A percentile compares a stretch with the other conserved stretches of the same genome.
These are phyloP conservation scores for Fusarium albosuccineum DNA, from an alignment of 2,329 filamentous ascomycete species.

Conservation along the genomic window DNA sequence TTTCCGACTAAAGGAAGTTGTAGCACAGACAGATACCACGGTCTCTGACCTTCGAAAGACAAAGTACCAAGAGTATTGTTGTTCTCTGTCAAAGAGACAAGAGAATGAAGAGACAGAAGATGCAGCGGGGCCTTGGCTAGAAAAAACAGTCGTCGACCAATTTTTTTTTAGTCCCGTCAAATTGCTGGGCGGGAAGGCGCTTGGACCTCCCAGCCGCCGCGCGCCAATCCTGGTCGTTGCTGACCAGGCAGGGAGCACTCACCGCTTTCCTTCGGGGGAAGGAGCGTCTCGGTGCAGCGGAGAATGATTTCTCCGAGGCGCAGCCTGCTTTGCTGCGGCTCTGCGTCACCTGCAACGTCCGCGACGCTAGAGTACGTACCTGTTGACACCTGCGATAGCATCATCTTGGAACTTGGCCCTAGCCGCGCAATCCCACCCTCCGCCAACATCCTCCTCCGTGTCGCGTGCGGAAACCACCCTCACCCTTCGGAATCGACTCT, in stretches of 20 bases:
- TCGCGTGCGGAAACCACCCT: not conserved
- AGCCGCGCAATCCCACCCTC: slow-evolving; percentile 40
- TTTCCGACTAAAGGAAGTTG: not conserved
- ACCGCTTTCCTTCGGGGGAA: slow-evolving; percentile 35
- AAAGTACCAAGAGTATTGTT: not conserved
- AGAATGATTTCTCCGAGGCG: slow-evolving; percentile 27
- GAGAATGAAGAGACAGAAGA: slow-evolving; percentile 29
- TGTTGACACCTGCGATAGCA: slow-evolving; percentile 40
- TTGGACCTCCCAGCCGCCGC: slow-evolving; percentile 14
- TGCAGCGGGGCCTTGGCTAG: slow-evolving; percentile 32
- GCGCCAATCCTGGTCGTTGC: slow-evolving; percentile 32
- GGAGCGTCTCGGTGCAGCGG: not conserved
- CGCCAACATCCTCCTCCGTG: slow-evolving; percentile 22
- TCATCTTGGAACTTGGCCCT: slow-evolving; percentile 37
- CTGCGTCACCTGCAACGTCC: slow-evolving; percentile 16
- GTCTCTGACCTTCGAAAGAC: not conserved
- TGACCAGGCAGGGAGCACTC: slow-evolving; percentile 26
- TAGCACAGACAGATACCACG: not conserved
- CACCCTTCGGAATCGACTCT: not conserved
- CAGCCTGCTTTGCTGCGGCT: not conserved
- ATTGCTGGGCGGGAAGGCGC: slow-evolving; percentile 28
- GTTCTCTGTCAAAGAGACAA: slow-evolving; percentile 17
- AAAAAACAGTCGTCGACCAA: slow-evolving; percentile 11
- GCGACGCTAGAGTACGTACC: slow-evolving; percentile 41
- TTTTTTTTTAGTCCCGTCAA: slow-evolving; percentile 31